Base-by-base conservation (phyloP, 2,329 filamentous ascomycete genomes). In the Hortaea werneckii region DNA sequence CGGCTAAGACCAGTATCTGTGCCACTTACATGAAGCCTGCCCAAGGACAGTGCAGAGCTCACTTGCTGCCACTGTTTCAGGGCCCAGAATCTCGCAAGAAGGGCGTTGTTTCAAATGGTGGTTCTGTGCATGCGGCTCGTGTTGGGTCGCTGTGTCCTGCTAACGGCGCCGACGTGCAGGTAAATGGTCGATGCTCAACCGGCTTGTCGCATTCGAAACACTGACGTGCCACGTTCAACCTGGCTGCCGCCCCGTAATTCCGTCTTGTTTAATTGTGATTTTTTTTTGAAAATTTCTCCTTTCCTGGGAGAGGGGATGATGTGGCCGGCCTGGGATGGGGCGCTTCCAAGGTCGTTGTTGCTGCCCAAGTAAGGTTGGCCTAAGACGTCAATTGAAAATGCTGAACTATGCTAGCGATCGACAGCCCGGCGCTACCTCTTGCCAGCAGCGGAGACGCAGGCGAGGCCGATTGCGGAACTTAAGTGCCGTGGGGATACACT, bases 1-100 rank as follows among this genome's bases (percentile, higher is more conserved):
- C 37, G 38, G 41, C 43, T 4, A 12, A 26, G 44, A 46, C 45
- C 38, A 44, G 26, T 26, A 7, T 27, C 11, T 28, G 40, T 41
- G 40, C 29, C 3, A 41, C 40, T 41, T 41, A 41, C 40, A n/a
- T 12, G 29, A 29, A 30, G 20, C 7, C 9, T 41, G 40, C 12
- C 40, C 20, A 29, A 37, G 10, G 29, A 37, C 41, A 20, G 20
- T 20, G 20, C 20, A 20, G 20, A 20, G 20, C 20, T 20, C 20
- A 20, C 20, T 20, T 20, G 20, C 20, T 20, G 20, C 20, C 20
- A 20, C 20, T 20, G 20, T 20, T 20, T 20, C 20, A 20, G 20
- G n/a, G 26, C 30, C 41, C 30, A 37, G 41, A 20, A 43, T 37
- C 41, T 27, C 41, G 29, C 32, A 32, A 35, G 41, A 42, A 34